Evolutionary conservation across 2,329 filamentous ascomycete species (phyloP), one percentile per base, ranked within the genome.

Genomic region (Albifimbria verrucaria): DNA sequence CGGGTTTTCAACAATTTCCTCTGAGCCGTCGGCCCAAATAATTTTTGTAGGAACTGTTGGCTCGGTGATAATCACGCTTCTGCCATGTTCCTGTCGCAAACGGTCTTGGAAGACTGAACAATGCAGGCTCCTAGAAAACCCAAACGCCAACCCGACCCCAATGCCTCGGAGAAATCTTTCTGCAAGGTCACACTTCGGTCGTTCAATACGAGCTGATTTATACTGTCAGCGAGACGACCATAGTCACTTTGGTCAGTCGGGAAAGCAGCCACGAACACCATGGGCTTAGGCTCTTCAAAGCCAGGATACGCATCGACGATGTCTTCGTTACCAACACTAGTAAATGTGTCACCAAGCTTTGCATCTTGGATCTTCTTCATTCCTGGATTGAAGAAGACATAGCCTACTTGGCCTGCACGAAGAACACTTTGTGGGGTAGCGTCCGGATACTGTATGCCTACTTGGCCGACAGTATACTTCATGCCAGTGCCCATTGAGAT

Each of bases 21-120:
- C 89, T 2, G 74, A 83, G n/a, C 92, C 92, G 64, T 92, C 84
- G 45, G 77, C 80, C 80, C 87, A 94, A 10, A 90, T 70, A 7
- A 97, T 81, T 68, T 92, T 95, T 63, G 93, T 95, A 3, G 94
- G 92, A 12, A 99, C 94, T 0, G 90, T 93, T 0, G 94, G 94
- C 36, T 96, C 93, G 0, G 94, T 99, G 67, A 99, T 94, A 71
- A 99, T 97, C 66, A 99, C 92, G 64, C 86, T 94, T 3, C 90
- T 89, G 5, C 93, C 94, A 64, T 99, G 92, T 70, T 99, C 94
- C 71, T 97, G 92, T 43, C 91, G 86, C 50, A 99, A 75, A 1
- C 94, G 89, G 70, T 99, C 94, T 72, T 99, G 92, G 63, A 99
- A 99, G 4, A 99, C 94, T n/a, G 92, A 97, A 73, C 94, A 97